These are phyloP conservation scores for Nannochloropsis salina DNA, from an alignment of 108 stramenopile genomes.

Conservation along the genomic window DNA sequence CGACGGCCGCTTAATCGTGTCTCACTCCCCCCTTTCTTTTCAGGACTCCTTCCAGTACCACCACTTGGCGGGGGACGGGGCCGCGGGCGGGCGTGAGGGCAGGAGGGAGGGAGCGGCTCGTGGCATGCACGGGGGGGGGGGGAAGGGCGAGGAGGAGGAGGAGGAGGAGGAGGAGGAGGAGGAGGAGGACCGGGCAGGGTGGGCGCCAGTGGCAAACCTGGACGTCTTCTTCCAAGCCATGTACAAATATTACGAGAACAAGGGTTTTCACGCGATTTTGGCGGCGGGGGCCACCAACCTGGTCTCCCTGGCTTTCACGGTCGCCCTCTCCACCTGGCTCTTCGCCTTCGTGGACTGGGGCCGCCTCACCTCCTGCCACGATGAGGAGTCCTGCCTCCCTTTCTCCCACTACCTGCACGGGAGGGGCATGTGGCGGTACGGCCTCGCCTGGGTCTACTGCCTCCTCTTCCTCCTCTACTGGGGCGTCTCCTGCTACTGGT, in stretches of 20 bases:
- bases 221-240: constrained; percentile 73
- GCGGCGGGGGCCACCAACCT: constrained; percentile 74
- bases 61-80: not conserved
- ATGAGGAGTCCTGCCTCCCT: constrained; percentile 69
- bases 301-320: constrained; percentile 73
- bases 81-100: too few species aligned
- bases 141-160: not conserved
- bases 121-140: not conserved
- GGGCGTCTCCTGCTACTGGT: constrained; percentile 54
- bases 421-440: not conserved
- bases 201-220: constrained; percentile 65
- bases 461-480: constrained; percentile 62
- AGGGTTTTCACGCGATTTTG: constrained; percentile 76
- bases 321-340: constrained; percentile 71
- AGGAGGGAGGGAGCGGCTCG: not conserved
- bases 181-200: not conserved
- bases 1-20: not conserved
- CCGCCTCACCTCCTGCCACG: constrained; percentile 64
- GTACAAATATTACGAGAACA: constrained; percentile 80
- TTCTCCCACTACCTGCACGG: constrained; percentile 44
- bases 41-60: not conserved
- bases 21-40: not conserved
- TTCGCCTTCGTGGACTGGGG: constrained; percentile 80
- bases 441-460: constrained; percentile 42
- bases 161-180: not conserved